Base-by-base conservation (phyloP, 2,329 filamentous ascomycete species). In the Periglandula ipomoeae region DNA sequence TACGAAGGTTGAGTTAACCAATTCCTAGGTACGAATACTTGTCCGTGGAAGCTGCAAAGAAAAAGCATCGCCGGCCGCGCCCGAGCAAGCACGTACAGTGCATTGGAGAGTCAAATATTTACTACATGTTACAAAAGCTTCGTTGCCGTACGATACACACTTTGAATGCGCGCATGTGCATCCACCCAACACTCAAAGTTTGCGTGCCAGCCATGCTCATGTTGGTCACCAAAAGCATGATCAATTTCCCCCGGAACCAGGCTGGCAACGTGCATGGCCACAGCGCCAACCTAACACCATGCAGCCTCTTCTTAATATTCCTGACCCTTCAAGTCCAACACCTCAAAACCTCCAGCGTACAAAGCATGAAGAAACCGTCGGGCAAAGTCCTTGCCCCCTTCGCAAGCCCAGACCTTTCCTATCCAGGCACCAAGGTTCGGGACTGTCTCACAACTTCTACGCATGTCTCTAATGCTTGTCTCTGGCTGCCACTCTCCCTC, bases 391-490 rank as follows among this genome's bases (percentile, higher is more conserved):
- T 27, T 27, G 6, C 11, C 5, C 6, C 11, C 26, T 27, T 11
- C 26, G 26, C 26, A 27, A 27, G 30, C 34, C 34, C 13, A 15
- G 5, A 37, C 34, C 7, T 37, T 19, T 37, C 19, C 30, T 8
- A 4, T 32, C 30, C 30, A 32, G 30, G 30, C 30, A 32, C 30
- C 30, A 32, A 39, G 17, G 42, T 27, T 23, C 27, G 42, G 11
- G 17, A 13, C 9, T 38, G 44, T 46, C 32, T 27, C 44, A 27
- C 44, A 38, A 39, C 37, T 22, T 27, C 39, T 20, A 37, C 34
- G 34, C 44, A 38, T 46, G 44, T 38, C 44, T 37, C 34, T 35
- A 32, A 27, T 32, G 43, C 32, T 27, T 45, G 43, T 20, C 43
- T 42, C 40, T 30, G 11, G 35, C 23, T 32, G 42, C 27, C 42